Conservation (phyloP, 2,329 filamentous ascomycete species). For the Colletotrichum tofieldiae region DNA sequence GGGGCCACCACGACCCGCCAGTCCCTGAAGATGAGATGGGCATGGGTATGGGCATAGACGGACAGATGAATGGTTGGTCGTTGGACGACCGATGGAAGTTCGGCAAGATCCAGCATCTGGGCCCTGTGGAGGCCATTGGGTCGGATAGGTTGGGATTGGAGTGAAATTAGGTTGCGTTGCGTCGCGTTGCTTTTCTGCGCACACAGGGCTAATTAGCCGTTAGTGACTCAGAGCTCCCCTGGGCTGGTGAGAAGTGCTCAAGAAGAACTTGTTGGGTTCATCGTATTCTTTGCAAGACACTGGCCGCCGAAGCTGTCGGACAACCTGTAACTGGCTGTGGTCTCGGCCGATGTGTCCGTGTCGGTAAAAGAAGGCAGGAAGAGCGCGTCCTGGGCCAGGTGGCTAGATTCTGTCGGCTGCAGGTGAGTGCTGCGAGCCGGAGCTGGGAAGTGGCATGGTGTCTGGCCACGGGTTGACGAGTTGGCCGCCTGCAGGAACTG, state of each 20-base stretch:
- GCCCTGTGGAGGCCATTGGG: conserved; percentile 22
- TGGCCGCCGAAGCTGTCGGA: conserved; percentile 20
- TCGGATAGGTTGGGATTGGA: conserved; percentile 25
- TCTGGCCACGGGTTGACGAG: conserved; percentile 17
- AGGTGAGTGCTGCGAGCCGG: conserved; percentile 19
- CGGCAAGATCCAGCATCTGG: conserved; percentile 42
- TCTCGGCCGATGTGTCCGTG: conserved; percentile 13
- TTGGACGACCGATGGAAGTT: conserved; percentile 30
- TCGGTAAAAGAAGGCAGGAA: conserved; percentile 7
- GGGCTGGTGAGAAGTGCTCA: conserved; percentile 1
- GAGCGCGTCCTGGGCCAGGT: background rate
- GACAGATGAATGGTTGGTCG: conserved; percentile 16
- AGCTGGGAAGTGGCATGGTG: conserved; percentile 31
- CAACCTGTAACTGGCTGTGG: background rate
- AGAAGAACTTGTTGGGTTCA: background rate
- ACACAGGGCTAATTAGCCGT: conserved; percentile 12
- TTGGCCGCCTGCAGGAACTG: conserved; percentile 1
- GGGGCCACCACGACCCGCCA: conserved; percentile 22
- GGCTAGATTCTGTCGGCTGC: conserved; percentile 29
- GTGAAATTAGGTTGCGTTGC: conserved; percentile 15
- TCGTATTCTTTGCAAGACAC: conserved; percentile 5
- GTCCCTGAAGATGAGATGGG: conserved; percentile 33
- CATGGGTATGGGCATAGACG: conserved; percentile 20
- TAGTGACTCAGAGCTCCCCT: conserved; percentile 26
- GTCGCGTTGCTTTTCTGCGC: conserved; percentile 17